Evolutionary conservation across 495 filamentous ascomycete genomes (phyloP).

Genomic region (Monascus purpureus): DNA sequence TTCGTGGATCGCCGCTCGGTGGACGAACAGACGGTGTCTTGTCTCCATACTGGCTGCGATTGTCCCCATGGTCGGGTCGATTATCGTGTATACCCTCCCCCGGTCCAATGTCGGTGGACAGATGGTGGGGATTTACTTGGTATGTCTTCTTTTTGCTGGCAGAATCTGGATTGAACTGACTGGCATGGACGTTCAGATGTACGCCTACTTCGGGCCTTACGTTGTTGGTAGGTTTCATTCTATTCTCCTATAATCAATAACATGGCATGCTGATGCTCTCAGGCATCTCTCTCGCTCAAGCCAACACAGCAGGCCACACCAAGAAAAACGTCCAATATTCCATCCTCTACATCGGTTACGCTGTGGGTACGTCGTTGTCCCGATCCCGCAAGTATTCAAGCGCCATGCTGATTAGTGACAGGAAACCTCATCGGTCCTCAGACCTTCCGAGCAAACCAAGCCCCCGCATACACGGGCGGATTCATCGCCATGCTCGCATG

Average conservation of each 20-base stretch:
- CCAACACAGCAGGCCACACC: conserved; percentile 24
- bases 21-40: conserved; percentile 20
- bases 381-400: not conserved
- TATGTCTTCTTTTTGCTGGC: conserved; percentile 7
- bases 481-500: conserved; percentile 18
- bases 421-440: conserved; percentile 50
- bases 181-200: conserved; percentile 13
- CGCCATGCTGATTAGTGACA: conserved; percentile 2
- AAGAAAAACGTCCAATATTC: conserved; percentile 18
- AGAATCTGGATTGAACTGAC: no score
- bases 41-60: conserved; percentile 17
- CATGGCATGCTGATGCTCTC: no score
- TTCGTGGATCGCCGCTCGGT: conserved; percentile 19
- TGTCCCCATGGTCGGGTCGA: conserved; percentile 20
- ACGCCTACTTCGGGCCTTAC: conserved; percentile 25
- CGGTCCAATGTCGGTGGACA: conserved; percentile 18
- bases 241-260: not conserved
- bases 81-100: conserved; percentile 21
- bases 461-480: conserved; percentile 27
- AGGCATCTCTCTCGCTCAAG: conserved; percentile 19
- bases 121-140: conserved; percentile 21
- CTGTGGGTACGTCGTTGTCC: conserved; percentile 12
- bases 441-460: conserved; percentile 40
- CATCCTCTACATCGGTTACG: conserved; percentile 17
- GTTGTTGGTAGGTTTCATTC: no score